Conservation (phyloP, 2,329 filamentous ascomycete genomes). For the Fusarium sp. region DNA sequence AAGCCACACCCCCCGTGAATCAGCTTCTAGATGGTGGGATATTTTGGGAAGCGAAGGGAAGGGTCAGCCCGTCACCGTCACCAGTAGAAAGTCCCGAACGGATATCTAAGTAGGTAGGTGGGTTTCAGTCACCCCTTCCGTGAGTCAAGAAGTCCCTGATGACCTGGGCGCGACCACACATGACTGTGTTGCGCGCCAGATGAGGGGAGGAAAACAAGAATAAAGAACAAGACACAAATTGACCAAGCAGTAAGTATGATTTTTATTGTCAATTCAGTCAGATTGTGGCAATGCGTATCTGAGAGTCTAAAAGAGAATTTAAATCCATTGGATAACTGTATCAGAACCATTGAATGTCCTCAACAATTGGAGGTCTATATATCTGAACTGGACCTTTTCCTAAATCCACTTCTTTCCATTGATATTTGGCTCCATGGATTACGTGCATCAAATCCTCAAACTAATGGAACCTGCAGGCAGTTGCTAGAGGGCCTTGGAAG, state of each 20-base stretch:
- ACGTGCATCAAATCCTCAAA: slow-evolving; percentile 33
- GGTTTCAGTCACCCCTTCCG: slow-evolving; percentile 34
- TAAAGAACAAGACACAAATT: background rate
- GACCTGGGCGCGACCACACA: slow-evolving; percentile 37
- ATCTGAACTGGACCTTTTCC: background rate
- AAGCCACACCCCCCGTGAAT: slow-evolving; percentile 27
- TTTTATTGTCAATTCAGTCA: slow-evolving; percentile 4
- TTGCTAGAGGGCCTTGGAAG: slow-evolving; percentile 20
- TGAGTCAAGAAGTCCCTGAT: slow-evolving; percentile 40
- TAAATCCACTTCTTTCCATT: background rate
- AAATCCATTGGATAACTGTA: background rate
- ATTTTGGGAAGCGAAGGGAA: slow-evolving; percentile 46
- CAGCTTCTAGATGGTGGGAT: slow-evolving; percentile 39
- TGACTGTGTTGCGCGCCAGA: slow-evolving; percentile 29
- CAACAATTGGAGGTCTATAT: slow-evolving; percentile 10
- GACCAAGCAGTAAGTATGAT: slow-evolving; percentile 5
- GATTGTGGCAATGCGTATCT: background rate
- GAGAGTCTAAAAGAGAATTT: background rate
- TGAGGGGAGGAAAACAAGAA: slow-evolving; percentile 13
- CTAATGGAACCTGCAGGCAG: slow-evolving; percentile 39
- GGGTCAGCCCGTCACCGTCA: slow-evolving; percentile 36
- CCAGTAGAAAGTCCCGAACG: background rate
- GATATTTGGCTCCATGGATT: background rate
- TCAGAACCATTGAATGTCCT: slow-evolving; percentile 8
- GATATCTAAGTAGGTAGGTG: no score